Evolutionary conservation across 139 green algal genomes (phyloP).

Genomic region (Closterium sp.): DNA sequence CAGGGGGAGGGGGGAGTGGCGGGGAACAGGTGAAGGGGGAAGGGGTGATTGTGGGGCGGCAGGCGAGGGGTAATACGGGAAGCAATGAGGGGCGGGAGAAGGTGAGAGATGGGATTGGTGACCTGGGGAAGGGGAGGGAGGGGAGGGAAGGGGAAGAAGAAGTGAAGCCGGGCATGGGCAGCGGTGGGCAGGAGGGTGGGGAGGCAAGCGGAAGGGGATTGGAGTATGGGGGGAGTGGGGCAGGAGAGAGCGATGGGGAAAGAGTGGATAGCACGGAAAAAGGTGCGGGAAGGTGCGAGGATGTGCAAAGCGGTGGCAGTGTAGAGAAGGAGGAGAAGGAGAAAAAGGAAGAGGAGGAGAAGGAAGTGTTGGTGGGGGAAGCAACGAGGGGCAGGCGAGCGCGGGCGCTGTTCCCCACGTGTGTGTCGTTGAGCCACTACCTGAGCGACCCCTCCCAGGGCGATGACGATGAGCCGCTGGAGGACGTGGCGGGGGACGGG

Average conservation of each 20-base stretch:
- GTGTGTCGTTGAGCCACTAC: background rate
- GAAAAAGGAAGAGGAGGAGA: too few relatives aligned
- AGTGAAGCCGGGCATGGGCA: background rate
- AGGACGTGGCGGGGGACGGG: background rate
- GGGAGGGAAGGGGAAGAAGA: background rate
- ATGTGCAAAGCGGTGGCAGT: background rate
- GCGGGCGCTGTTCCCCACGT: background rate
- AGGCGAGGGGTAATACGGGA: background rate
- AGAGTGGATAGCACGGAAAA: too few relatives aligned
- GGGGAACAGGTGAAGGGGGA: too few relatives aligned
- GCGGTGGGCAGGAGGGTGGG: background rate
- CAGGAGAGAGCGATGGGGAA: background rate
- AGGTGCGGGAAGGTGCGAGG: background rate
- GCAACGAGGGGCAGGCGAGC: background rate
- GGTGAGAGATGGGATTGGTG: background rate
- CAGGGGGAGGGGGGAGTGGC: too few relatives aligned
- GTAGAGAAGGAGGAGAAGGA: too few relatives aligned
- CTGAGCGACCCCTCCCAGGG: background rate
- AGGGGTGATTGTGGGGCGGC: too few relatives aligned
- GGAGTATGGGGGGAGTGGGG: background rate
- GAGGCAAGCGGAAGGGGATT: background rate
- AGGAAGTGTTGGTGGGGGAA: background rate
- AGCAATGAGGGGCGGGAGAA: background rate
- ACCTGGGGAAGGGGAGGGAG: background rate
- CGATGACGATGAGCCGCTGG: background rate